Conservation (phyloP, 768 basidiomycete genomes). For the Pleurotus salmoneostramineus region DNA sequence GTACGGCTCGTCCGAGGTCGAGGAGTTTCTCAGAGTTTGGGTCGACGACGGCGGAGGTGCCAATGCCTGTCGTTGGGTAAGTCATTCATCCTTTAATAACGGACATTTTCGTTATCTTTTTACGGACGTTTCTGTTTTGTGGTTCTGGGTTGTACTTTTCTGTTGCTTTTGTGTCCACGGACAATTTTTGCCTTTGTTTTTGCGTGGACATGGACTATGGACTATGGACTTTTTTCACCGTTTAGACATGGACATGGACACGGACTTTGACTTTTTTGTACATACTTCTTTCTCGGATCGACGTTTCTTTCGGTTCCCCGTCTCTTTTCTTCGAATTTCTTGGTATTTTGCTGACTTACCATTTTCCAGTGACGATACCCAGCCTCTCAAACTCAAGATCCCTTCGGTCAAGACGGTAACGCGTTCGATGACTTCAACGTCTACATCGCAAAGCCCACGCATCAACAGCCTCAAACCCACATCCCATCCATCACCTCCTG, state of each 20-base stretch:
- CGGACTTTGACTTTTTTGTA: too few species aligned
- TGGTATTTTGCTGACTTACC: background rate
- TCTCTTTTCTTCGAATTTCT: conserved; percentile 1
- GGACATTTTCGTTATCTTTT: background rate
- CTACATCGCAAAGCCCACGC: conserved; percentile 6
- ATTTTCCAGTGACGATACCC: conserved; percentile 19
- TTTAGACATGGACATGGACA: too few species aligned
- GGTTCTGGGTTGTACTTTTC: background rate
- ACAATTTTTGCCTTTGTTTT: too few species aligned
- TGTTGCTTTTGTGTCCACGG: too few species aligned
- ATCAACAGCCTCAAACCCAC: conserved; percentile 10
- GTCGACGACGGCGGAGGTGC: conserved; percentile 25
- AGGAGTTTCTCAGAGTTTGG: conserved; percentile 77
- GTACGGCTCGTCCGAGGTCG: conserved; percentile 57
- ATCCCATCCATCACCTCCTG: conserved; percentile 17
- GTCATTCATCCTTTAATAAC: conserved; percentile 21
- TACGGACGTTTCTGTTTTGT: background rate
- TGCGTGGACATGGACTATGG: too few species aligned
- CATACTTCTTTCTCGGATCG: too few species aligned
- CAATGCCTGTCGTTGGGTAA: conserved; percentile 19
- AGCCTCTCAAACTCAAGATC: conserved; percentile 17
- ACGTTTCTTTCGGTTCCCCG: background rate
- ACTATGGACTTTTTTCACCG: too few species aligned
- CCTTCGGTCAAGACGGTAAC: conserved; percentile 12
- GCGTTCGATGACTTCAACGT: conserved; percentile 10